phyloP scores from a whole-genome alignment of 2,329 filamentous ascomycete genomes.

The Claviceps monticola region DNA sequence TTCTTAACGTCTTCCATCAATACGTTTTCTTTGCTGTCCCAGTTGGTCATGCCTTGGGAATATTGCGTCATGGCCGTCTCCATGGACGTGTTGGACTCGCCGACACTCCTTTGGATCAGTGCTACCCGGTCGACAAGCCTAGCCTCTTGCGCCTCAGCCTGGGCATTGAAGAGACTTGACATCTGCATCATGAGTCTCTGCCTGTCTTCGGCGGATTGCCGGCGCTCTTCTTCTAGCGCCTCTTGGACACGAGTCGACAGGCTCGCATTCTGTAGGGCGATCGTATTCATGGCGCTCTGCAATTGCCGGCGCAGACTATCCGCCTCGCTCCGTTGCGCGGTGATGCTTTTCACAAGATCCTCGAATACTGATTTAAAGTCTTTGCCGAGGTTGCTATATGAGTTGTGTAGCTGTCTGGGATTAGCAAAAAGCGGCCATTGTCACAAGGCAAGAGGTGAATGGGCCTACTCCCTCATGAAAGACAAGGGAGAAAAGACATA shows the following conservation, averaged over 20 bases:
- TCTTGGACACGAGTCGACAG: conserved; percentile 54
- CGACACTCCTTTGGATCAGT: conserved; percentile 49
- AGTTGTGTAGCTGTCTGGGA: conserved; percentile 54
- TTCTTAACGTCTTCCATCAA: conserved; percentile 58
- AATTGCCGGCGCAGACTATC: conserved; percentile 60
- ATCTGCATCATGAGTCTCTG: conserved; percentile 65
- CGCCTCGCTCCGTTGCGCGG: conserved; percentile 63
- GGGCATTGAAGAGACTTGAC: conserved; percentile 58
- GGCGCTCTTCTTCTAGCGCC: conserved; percentile 62
- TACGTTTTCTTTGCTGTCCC: conserved; percentile 54
- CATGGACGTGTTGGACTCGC: conserved; percentile 47
- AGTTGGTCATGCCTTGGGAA: conserved; percentile 56
- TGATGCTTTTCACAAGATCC: conserved; percentile 59
- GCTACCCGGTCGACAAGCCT: conserved; percentile 53
- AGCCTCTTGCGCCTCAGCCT: conserved; percentile 58
- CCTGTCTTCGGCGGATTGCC: conserved; percentile 58
- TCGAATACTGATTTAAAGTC: conserved; percentile 84
- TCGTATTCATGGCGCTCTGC: conserved; percentile 51
- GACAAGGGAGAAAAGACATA: conserved; percentile 19
- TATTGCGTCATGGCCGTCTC: conserved; percentile 54
- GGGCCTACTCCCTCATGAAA: too few relatives aligned
- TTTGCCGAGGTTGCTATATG: conserved; percentile 68
- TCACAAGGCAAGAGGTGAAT: too few relatives aligned
- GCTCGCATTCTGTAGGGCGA: conserved; percentile 53
- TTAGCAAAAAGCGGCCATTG: not conserved